Evolutionary conservation across 2,329 filamentous ascomycete species (phyloP), one percentile per base, ranked within the genome.

Genomic region (Calonectria honghensis): DNA sequence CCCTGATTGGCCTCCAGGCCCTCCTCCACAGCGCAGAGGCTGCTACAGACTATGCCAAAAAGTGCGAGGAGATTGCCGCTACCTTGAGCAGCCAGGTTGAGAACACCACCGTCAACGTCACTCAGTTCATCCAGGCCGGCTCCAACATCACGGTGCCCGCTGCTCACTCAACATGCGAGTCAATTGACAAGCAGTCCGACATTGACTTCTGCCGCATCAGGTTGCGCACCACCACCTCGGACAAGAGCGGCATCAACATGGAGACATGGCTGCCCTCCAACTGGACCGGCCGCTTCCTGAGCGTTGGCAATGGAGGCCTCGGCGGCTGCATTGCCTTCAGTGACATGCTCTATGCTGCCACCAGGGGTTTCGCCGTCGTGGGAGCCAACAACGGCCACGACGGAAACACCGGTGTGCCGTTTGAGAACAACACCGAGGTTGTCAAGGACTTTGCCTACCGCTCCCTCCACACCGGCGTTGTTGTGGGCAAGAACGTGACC

Each of bases 361-460:
- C 81, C 3, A 78, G 85, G 16, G 88, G 87, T 0, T 90, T 90
- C 75, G 87, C 88, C 1, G 82, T 85, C 1, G 85, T 89, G 31
- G 88, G 88, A 2, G 86, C 88, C 9, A 90, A 90, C 78, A 89
- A 88, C 39, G 88, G 88, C 31, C 88, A 90, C 73, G 86, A 89
- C 69, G 88, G 88, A 48, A 87, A 86, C 0, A 77, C 80, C 1
- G 84, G 77, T 1, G 50, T 70, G 0, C 70, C 79, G 0, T 83
- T 86, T 61, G 77, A 85, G 20, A 79, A 86, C 41, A 85, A 85
- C 68, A 78, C 83, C 0, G 86, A 86, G 13, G 79, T 84, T 1
- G 54, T 86, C 0, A 78, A 79, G 54, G 85, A 87, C 75, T 87
- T 84, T 72, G 80, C 82, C 11, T 83, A 82, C 50, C 74, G 84